Evolutionary conservation across 768 basidiomycete genomes (phyloP).

Genomic region (Sistotremastrum niveocremeum): DNA sequence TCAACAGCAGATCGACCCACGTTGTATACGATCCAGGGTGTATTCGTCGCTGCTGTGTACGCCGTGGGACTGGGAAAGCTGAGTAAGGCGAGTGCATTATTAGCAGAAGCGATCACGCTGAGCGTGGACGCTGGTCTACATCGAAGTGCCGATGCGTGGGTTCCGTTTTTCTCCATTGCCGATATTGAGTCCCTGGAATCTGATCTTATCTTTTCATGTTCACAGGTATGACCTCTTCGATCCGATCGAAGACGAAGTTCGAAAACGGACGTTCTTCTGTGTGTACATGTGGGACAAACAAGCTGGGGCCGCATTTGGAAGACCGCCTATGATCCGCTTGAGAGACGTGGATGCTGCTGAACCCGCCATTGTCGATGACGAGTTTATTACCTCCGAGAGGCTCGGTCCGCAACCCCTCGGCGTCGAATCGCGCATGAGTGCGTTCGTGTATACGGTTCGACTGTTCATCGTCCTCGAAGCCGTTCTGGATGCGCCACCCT

Average conservation of each 20-base stretch:
- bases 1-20: slow-evolving; percentile 83
- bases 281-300: slow-evolving; percentile 97
- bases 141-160: slow-evolving; percentile 56
- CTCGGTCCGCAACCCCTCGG: slow-evolving; percentile 52
- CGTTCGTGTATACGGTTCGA: slow-evolving; percentile 64
- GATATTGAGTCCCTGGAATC: too few species aligned
- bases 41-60: slow-evolving; percentile 85
- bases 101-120: slow-evolving; percentile 79
- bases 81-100: slow-evolving; percentile 72
- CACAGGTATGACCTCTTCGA: slow-evolving; percentile 64
- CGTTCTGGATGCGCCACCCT: slow-evolving; percentile 70
- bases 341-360: slow-evolving; percentile 89
- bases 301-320: slow-evolving; percentile 74
- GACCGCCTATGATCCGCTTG: slow-evolving; percentile 75
- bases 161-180: slow-evolving; percentile 7
- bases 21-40: slow-evolving; percentile 82
- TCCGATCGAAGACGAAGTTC: slow-evolving; percentile 78
- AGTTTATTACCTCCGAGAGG: slow-evolving; percentile 68
- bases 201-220: too few species aligned
- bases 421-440: slow-evolving; percentile 62
- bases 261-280: slow-evolving; percentile 94
- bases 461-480: slow-evolving; percentile 83
- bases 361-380: slow-evolving; percentile 76
- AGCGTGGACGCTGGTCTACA: slow-evolving; percentile 84
- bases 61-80: slow-evolving; percentile 83